These are phyloP conservation scores for Kregervanrija delftensis DNA, from an alignment of 805 yeast species.

Conservation along the genomic window DNA sequence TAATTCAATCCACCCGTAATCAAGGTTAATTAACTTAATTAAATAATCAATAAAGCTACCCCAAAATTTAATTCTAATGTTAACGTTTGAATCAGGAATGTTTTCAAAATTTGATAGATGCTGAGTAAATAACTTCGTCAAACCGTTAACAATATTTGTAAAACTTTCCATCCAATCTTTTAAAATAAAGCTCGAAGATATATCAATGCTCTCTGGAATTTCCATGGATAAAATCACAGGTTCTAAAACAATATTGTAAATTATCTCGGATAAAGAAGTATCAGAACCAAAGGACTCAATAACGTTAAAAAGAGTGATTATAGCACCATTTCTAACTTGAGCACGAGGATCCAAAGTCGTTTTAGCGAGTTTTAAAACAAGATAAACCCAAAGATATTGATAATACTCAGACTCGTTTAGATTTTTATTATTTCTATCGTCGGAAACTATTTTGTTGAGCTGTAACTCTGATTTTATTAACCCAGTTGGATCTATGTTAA, in stretches of 20 bases:
- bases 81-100: conserved; percentile 11
- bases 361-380: conserved; percentile 54
- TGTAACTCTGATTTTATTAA: conserved; percentile 18
- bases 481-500: not conserved
- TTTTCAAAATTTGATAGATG: conserved; percentile 35
- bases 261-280: conserved; percentile 60
- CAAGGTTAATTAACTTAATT: conserved; percentile 30
- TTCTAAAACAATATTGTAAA: conserved; percentile 56
- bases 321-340: conserved; percentile 84
- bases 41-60: conserved; percentile 44
- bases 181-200: conserved; percentile 4
- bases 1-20: conserved; percentile 40
- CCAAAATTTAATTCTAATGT: conserved; percentile 41
- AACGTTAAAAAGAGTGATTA: conserved; percentile 82
- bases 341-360: conserved; percentile 60
- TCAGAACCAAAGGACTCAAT: conserved; percentile 61
- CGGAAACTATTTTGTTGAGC: conserved; percentile 10
- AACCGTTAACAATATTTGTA: conserved; percentile 54
- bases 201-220: conserved; percentile 4
- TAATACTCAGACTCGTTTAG: conserved; percentile 20
- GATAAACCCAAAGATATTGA: conserved; percentile 53
- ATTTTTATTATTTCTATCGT: conserved; percentile 8
- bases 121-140: conserved; percentile 53
- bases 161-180: conserved; percentile 56
- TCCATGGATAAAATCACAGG: conserved; percentile 33